Percentiles rank a stretch among this genome's conserved stretches.
phyloP scores from a whole-genome alignment of 805 yeast species.

The Saturnispora dispora region DNA sequence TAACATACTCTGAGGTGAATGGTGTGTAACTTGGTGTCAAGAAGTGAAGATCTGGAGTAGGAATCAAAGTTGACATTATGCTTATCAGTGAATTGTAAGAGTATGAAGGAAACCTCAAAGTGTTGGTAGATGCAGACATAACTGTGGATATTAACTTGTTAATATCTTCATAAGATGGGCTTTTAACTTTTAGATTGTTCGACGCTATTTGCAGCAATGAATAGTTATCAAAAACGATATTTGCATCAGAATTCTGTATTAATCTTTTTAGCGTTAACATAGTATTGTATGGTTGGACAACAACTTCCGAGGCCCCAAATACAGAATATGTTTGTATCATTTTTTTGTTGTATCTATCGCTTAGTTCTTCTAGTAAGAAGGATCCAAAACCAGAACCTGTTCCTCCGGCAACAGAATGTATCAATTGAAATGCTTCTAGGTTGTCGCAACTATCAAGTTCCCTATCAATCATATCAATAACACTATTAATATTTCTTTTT shows the following conservation, averaged over 20 bases:
- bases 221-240: slow-evolving; percentile 85
- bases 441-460: slow-evolving; percentile 88
- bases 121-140: slow-evolving; percentile 76
- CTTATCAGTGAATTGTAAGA: slow-evolving; percentile 82
- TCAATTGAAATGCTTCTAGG: slow-evolving; percentile 78
- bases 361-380: slow-evolving; percentile 56
- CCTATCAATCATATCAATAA: slow-evolving; percentile 75
- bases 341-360: slow-evolving; percentile 78
- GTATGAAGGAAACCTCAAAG: slow-evolving; percentile 77
- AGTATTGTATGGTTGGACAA: slow-evolving; percentile 94
- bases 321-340: slow-evolving; percentile 78
- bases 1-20: slow-evolving; percentile 51
- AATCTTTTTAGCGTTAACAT: slow-evolving; percentile 73
- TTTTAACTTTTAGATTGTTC: slow-evolving; percentile 42
- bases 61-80: slow-evolving; percentile 71
- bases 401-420: slow-evolving; percentile 97
- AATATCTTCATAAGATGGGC: slow-evolving; percentile 66
- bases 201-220: slow-evolving; percentile 70
- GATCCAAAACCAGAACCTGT: slow-evolving; percentile 93
- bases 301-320: slow-evolving; percentile 90
- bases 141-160: slow-evolving; percentile 82
- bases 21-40: slow-evolving; percentile 64
- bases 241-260: slow-evolving; percentile 69
- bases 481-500: slow-evolving; percentile 53
- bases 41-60: slow-evolving; percentile 78